Percentiles rank a stretch among this genome's conserved stretches.
These are phyloP conservation scores for Crepidotus variabilis DNA, from an alignment of 768 basidiomycete species.

Conservation along the genomic window DNA sequence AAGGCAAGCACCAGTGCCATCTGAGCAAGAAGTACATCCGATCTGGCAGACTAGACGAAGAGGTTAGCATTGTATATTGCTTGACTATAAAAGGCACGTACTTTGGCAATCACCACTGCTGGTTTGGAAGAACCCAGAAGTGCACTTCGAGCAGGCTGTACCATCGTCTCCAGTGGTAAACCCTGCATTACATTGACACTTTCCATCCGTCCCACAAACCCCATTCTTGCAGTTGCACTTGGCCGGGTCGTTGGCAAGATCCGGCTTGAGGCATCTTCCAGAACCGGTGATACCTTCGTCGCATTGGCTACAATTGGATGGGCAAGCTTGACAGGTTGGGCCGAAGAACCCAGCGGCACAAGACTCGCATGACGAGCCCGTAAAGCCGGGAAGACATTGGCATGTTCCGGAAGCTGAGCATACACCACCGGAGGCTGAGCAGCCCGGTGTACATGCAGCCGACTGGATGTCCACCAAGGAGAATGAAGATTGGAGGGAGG, in stretches of 20 bases:
- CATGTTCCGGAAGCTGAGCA: constrained; percentile 69
- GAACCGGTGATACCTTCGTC: constrained; percentile 75
- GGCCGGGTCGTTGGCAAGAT: constrained; percentile 48
- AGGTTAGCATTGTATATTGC: constrained; percentile 28
- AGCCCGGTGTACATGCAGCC: constrained; percentile 65
- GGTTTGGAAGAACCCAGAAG: constrained; percentile 68
- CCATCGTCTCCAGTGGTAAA: constrained; percentile 69
- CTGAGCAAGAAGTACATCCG: constrained; percentile 69
- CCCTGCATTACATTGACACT: constrained; percentile 72
- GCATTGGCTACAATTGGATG: constrained; percentile 60
- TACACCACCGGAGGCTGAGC: constrained; percentile 49
- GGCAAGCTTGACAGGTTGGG: constrained; percentile 61
- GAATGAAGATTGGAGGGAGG: constrained; percentile 42
- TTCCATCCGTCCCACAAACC: constrained; percentile 60
- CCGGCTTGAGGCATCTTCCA: constrained; percentile 60
- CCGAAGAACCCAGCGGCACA: constrained; percentile 73
- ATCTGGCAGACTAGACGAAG: constrained; percentile 63
- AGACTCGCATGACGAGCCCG: constrained; percentile 70
- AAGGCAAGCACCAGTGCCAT: constrained; percentile 64
- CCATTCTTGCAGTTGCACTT: constrained; percentile 82
- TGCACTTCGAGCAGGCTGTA: constrained; percentile 73
- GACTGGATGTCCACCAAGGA: constrained; percentile 70
- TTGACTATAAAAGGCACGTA: constrained; percentile 46
- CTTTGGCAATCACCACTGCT: constrained; percentile 73
- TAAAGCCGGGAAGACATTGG: constrained; percentile 65